Conservation (phyloP, 768 basidiomycete species). For the Candolleomyces eurysporus region DNA sequence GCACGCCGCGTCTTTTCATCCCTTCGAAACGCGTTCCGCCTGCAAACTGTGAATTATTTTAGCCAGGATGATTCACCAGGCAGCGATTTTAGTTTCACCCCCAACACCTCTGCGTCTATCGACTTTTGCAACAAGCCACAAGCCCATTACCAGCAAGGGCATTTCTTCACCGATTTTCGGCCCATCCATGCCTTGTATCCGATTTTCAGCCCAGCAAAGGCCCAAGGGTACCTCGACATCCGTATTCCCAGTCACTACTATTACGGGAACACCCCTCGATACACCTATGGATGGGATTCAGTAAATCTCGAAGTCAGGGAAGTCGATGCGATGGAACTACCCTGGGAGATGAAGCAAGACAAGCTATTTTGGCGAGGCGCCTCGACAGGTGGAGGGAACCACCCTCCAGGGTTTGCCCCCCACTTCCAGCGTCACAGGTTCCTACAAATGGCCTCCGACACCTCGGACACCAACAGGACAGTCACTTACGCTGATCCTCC, state of each 20-base stretch:
- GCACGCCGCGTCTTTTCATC: conserved; percentile 74
- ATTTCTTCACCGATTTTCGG: conserved; percentile 91
- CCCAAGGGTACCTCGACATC: conserved; percentile 75
- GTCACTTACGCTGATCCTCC: conserved; percentile 14
- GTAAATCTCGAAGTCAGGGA: conserved; percentile 62
- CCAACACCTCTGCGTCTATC: conserved; percentile 46
- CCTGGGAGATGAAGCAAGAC: conserved; percentile 78
- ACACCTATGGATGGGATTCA: conserved; percentile 83
- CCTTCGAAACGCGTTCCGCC: conserved; percentile 40
- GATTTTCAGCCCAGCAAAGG: conserved; percentile 83
- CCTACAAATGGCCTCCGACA: conserved; percentile 66
- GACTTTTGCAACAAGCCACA: conserved; percentile 78
- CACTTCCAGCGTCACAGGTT: conserved; percentile 83
- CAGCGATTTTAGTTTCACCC: conserved; percentile 58
- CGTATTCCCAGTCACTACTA: conserved; percentile 92
- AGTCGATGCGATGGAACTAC: conserved; percentile 73
- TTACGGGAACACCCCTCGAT: conserved; percentile 65
- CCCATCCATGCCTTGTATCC: conserved; percentile 78
- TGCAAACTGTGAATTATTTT: conserved; percentile 15
- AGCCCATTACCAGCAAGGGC: conserved; percentile 78
- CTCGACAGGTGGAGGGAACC: conserved; percentile 83
- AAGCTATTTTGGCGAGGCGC: conserved; percentile 88
- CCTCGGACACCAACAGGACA: conserved; percentile 33
- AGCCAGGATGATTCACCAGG: conserved; percentile 26
- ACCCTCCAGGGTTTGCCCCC: conserved; percentile 68